Evolutionary conservation across 1,139 yeast species (phyloP), one percentile per base, ranked within the genome.

Genomic region (Zygosaccharomyces sapae): DNA sequence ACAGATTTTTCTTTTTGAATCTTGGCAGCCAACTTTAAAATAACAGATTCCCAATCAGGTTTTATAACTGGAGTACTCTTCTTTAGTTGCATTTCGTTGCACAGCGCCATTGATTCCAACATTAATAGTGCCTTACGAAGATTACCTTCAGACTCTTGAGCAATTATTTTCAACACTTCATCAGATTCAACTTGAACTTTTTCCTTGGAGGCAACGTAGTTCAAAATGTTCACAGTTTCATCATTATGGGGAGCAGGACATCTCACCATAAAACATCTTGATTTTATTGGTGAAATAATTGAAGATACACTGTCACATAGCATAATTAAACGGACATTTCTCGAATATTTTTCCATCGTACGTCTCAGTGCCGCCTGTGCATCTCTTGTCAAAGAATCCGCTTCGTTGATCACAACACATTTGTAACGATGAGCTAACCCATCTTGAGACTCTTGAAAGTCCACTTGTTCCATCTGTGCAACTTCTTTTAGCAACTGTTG

Each of bases 281-380:
- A 89, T 59, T 87, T 85, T 51, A 92, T 92, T 4, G 98, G 98
- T 1, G 90, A 83, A 55, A 92, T 92, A 51, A 92, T 89, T 56
- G 86, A 87, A 27, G 96, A 86, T 27, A 95, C 86, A 7, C 96
- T 80, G 63, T 87, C 92, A 58, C 96, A 87, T 27, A 92, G 76
- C 72, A 92, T 72, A 44, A 94, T 80, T 55, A 92, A 72, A 53
- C 98, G 77, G 57, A 92, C 80, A 62, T 88, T 90, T 19, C 85
- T 77, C 3, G 97, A 87, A 68, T 90, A 92, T 63, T 92, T 92
- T 64, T 92, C 98, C 97, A 92, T 92, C 0, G 98, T 92, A 64
- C 99, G 79, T 69, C 98, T 77, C 58, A 92, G 73, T 0, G 99
- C 99, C 63, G 90, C 96, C 67, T 92, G 99, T 0, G 98, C 98